Conservation (phyloP, 2,329 filamentous ascomycete genomes). For the Ceratocystis smalleyi region DNA sequence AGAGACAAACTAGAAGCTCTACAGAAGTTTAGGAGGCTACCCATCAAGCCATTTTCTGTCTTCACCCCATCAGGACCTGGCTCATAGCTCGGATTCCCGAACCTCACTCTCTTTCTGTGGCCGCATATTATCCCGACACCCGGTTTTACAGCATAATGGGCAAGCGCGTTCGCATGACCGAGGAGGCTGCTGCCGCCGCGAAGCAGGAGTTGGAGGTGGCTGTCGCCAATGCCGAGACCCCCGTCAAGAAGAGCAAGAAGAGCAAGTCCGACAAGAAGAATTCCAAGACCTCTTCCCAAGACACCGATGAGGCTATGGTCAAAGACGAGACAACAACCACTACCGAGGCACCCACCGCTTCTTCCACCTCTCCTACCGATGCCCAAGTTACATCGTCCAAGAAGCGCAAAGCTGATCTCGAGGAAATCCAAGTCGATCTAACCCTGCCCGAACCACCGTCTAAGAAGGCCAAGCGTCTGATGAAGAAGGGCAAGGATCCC, state of each 20-base stretch:
- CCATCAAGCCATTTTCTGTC: background rate
- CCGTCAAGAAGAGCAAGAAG: conserved; percentile 2
- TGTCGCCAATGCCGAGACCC: background rate
- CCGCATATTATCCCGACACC: background rate
- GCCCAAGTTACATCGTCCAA: conserved; percentile 27
- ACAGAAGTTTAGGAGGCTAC: background rate
- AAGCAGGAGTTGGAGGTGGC: conserved; percentile 8
- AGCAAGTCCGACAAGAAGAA: conserved; percentile 1
- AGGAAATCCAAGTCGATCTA: conserved; percentile 81
- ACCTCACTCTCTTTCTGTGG: background rate
- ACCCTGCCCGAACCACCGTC: conserved; percentile 82
- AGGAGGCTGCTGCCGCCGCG: conserved; percentile 6
- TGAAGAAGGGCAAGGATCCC: conserved; percentile 65
- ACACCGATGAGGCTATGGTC: background rate
- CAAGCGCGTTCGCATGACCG: conserved; percentile 10
- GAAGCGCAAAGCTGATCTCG: conserved; percentile 56
- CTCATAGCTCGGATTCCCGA: background rate
- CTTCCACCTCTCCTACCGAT: background rate
- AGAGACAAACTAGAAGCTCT: background rate
- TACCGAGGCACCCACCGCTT: background rate
- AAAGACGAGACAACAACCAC: background rate
- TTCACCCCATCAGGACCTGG: background rate
- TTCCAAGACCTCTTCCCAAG: background rate
- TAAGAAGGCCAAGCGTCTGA: conserved; percentile 76
- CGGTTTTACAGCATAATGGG: conserved; percentile 4